Percentiles rank a stretch among this genome's conserved stretches.
Evolutionary conservation across 116 monocot genomes (phyloP).

Genomic region (Zostera marina): DNA sequence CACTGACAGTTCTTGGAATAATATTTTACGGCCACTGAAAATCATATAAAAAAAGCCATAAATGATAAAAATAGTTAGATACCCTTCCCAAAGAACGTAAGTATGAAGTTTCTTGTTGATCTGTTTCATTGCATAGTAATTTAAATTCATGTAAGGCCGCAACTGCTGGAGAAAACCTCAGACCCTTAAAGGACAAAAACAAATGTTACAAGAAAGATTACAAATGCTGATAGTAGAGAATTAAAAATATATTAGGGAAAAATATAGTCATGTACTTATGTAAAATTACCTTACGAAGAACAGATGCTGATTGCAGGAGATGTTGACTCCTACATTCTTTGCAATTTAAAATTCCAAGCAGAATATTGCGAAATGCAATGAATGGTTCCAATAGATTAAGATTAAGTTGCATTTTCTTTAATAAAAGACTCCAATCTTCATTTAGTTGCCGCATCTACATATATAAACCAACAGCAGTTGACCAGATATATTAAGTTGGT

Average conservation of each 20-base stretch:
- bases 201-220: background rate
- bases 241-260: background rate
- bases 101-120: slow-evolving; percentile 16
- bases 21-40: too few relatives aligned
- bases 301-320: slow-evolving; percentile 74
- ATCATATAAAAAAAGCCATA: background rate
- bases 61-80: slow-evolving; percentile 1
- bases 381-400: slow-evolving; percentile 77
- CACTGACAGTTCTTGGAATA: too few relatives aligned
- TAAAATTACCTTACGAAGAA: slow-evolving; percentile 56
- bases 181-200: slow-evolving; percentile 30
- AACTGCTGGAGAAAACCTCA: slow-evolving; percentile 68
- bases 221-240: background rate
- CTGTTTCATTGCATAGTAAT: slow-evolving; percentile 37
- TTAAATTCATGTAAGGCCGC: slow-evolving; percentile 91
- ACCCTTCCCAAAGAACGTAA: slow-evolving; percentile 55
- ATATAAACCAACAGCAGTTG: background rate
- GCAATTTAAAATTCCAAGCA: slow-evolving; percentile 74
- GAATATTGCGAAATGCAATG: slow-evolving; percentile 62
- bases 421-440: slow-evolving; percentile 53
- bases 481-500: too few relatives aligned
- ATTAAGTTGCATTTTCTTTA: slow-evolving; percentile 49
- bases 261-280: background rate
- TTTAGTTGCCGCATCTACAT: slow-evolving; percentile 51
- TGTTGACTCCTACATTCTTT: slow-evolving; percentile 50